Conservation (phyloP, 108 stramenopile species). For the Nitzschia putrida region DNA sequence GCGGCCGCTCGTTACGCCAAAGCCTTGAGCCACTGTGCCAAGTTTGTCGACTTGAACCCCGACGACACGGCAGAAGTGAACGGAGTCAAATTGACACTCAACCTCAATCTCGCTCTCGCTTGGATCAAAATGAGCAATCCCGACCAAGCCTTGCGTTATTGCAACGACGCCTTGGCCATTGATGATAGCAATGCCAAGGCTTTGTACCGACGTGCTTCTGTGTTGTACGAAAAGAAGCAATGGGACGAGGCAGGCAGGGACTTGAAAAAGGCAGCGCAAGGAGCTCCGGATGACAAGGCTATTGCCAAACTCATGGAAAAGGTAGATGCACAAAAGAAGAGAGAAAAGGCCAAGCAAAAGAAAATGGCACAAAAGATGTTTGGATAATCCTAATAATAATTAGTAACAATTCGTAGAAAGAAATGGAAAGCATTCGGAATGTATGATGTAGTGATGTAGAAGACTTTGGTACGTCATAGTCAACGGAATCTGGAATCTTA, state of each 20-base stretch:
- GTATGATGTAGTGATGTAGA: too few relatives aligned
- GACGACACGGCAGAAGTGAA: constrained; percentile 53
- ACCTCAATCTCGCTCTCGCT: constrained; percentile 55
- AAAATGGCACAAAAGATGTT: constrained; percentile 70
- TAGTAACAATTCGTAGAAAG: not conserved
- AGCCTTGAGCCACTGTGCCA: constrained; percentile 54
- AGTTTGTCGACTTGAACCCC: constrained; percentile 57
- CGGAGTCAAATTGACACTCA: constrained; percentile 45
- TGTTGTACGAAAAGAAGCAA: constrained; percentile 51
- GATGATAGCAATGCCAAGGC: constrained; percentile 50
- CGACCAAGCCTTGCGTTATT: constrained; percentile 47
- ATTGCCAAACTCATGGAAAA: constrained; percentile 43
- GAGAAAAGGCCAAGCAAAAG: constrained; percentile 59
- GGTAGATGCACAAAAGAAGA: constrained; percentile 48
- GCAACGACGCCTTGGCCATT: constrained; percentile 54
- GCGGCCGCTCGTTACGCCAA: constrained; percentile 62
- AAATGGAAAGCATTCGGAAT: too few relatives aligned
- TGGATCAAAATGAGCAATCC: constrained; percentile 54
- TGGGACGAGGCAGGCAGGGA: constrained; percentile 58
- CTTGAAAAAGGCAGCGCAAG: constrained; percentile 40
- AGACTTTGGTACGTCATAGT: too few relatives aligned
- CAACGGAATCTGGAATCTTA: too few relatives aligned
- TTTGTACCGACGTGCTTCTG: constrained; percentile 53
- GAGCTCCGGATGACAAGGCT: constrained; percentile 58
- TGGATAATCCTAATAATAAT: too few relatives aligned